These are phyloP conservation scores for Sclerotinia sclerotiorum DNA, from an alignment of 2,329 filamentous ascomycete genomes.

Conservation along the genomic window DNA sequence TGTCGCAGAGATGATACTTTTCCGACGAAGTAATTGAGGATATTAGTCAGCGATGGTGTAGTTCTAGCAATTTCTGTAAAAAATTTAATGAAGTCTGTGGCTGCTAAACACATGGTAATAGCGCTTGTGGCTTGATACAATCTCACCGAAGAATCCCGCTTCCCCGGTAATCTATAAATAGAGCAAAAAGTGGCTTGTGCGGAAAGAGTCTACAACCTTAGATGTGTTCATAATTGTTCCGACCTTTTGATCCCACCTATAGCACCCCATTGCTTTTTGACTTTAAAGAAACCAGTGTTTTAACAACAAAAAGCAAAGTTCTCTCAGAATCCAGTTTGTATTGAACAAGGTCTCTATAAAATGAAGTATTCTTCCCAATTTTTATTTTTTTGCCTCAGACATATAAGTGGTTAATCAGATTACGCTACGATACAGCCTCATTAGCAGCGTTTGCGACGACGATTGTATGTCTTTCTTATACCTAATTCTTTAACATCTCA, in stretches of 20 bases:
- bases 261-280: neutral
- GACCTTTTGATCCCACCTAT: neutral
- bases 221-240: neutral
- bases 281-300: neutral
- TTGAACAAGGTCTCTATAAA: neutral
- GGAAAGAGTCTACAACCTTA: neutral
- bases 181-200: neutral
- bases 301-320: neutral
- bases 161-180: neutral
- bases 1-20: neutral
- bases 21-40: neutral
- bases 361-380: neutral
- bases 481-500: neutral
- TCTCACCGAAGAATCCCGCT: neutral
- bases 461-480: neutral
- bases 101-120: neutral
- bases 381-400: neutral
- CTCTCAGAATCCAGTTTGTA: neutral
- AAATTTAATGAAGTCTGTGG: neutral
- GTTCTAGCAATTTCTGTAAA: neutral
- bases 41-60: neutral
- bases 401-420: neutral
- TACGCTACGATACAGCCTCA: neutral
- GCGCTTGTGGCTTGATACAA: neutral
- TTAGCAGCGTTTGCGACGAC: neutral